Conservation (phyloP, 2,329 filamentous ascomycete species). For the Arthrobotrys sinensis region DNA sequence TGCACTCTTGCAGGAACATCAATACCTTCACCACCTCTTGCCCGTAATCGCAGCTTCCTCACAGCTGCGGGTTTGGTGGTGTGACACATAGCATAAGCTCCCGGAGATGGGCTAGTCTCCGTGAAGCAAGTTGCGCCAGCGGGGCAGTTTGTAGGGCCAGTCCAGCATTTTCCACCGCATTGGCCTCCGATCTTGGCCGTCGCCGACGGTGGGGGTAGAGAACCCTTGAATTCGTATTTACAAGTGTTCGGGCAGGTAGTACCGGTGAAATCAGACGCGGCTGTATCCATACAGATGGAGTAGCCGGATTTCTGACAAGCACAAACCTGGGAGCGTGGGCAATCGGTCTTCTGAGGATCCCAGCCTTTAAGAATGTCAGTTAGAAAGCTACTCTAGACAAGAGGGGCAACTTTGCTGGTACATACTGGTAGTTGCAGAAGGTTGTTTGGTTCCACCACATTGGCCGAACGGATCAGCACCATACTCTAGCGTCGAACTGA, state of each 20-base stretch:
- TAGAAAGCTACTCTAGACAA: neutral
- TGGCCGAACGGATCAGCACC: conserved; percentile 47
- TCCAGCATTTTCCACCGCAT: conserved; percentile 58
- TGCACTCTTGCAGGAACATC: conserved; percentile 50
- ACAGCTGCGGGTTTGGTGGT: conserved; percentile 20
- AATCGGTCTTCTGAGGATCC: conserved; percentile 30
- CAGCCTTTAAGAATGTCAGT: conserved; percentile 33
- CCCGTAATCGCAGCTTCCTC: conserved; percentile 25
- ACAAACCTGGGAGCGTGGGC: conserved; percentile 39
- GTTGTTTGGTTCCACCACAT: conserved; percentile 42
- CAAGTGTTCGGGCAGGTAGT: conserved; percentile 41
- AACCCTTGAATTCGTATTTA: conserved; percentile 34
- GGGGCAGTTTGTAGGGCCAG: conserved; percentile 55
- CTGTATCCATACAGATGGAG: conserved; percentile 35
- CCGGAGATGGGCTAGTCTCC: conserved; percentile 33
- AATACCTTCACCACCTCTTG: conserved; percentile 44
- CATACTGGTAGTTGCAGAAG: conserved; percentile 28
- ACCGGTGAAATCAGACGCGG: conserved; percentile 19
- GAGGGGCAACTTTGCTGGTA: neutral
- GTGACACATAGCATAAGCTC: conserved; percentile 53
- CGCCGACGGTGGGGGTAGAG: conserved; percentile 36
- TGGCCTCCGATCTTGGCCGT: conserved; percentile 49
- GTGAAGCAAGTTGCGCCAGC: conserved; percentile 43
- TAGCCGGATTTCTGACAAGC: conserved; percentile 35
- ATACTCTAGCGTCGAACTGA: conserved; percentile 34